Base-by-base conservation (phyloP, 1,284 basidiomycete species). In the Vanrija sp. region DNA sequence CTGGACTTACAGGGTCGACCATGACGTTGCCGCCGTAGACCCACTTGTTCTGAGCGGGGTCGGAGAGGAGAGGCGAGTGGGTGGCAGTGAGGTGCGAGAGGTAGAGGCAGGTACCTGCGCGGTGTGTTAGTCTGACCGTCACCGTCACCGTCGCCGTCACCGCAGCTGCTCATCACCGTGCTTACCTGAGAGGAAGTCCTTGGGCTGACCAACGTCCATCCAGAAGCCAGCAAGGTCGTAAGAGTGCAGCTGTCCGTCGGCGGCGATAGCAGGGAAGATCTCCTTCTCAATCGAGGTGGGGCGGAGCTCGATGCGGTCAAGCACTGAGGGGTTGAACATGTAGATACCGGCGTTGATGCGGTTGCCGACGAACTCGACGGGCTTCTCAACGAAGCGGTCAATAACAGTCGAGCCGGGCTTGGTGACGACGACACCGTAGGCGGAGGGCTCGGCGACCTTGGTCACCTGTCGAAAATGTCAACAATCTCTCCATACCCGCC, bases 261-360 rank as follows among this genome's bases (percentile, higher is more conserved):
- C 68, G 35, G 77, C 79, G 58, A 81, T 78, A 22, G 69, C 73
- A 24, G 79, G 79, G 78, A 80, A 80, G 62, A 78, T 75, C 63
- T 81, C 79, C 66, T 77, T 77, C 69, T 81, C 79, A 64, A 81
- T 81, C 36, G 79, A 81, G 16, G 79, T 81, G 8, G 79, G 79
- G 65, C 77, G 76, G 50, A 78, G 75, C 75, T 81, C 77, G 56
- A 81, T 81, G 50, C 79, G 75, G 65, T 79, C 66, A 50, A 81
- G 70, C 43, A 81, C 70, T 38, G 69, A 74, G 12, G 79, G 79
- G 75, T 78, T 78, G 77, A 81, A 80, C 66, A 81, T 79, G 74
- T 81, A 81, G 73, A 81, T 80, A 68, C 79, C 79, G 56, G 79
- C 79, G 71, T 81, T 81, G 73, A 81, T 80, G 53, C 79, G 69